Percentiles rank a stretch among this genome's conserved stretches.
phyloP scores from a whole-genome alignment of 73 alveolate genomes.

The Paramecium primaurelia region DNA sequence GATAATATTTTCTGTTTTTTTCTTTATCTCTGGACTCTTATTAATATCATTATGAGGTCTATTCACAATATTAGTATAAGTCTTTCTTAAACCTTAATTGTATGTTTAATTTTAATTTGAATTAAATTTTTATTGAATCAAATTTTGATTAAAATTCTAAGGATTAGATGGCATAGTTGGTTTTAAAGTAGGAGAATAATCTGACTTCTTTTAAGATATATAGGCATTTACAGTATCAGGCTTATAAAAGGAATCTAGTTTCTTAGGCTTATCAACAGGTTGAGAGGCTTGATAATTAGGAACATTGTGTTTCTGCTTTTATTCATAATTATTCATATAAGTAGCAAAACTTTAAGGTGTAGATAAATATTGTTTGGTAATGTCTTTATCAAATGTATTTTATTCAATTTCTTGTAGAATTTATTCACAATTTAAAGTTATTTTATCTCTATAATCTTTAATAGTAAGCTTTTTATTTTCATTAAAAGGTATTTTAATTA shows the following conservation, averaged over 20 bases:
- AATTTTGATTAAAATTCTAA: background rate
- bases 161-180: background rate
- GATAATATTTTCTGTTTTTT: background rate
- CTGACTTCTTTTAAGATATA: background rate
- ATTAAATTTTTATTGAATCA: background rate
- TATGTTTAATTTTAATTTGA: background rate
- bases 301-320: background rate
- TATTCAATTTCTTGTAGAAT: conserved; percentile 7
- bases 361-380: background rate
- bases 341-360: background rate
- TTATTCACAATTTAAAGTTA: conserved; percentile 60
- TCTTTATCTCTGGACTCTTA: conserved; percentile 25
- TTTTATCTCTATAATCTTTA: conserved; percentile 78
- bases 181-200: background rate
- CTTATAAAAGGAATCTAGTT: background rate
- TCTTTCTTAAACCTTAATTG: background rate
- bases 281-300: background rate
- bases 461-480: conserved; percentile 77
- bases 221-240: background rate
- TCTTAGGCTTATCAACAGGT: background rate
- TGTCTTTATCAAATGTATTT: background rate
- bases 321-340: background rate
- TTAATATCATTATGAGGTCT: background rate
- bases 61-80: background rate
- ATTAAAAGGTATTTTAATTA: conserved; percentile 73